Conservation (phyloP, 768 basidiomycete genomes). For the Daedaleopsis nitida region DNA sequence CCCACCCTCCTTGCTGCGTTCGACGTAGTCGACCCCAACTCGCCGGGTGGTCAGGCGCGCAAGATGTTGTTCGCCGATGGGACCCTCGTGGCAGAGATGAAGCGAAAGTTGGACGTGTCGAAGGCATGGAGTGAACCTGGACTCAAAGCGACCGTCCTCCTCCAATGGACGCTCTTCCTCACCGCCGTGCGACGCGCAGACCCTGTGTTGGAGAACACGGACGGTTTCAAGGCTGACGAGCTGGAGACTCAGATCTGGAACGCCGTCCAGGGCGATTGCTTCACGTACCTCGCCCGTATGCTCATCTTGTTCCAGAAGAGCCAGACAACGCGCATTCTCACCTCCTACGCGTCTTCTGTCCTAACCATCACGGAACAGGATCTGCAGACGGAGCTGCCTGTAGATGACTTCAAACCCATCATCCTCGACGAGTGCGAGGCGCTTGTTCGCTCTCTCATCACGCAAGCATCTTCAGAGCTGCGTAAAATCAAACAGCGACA, state of each 20-base stretch:
- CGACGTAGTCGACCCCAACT: slow-evolving; percentile 62
- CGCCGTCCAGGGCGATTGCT: slow-evolving; percentile 82
- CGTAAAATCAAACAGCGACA: slow-evolving; percentile 88
- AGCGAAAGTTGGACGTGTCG: slow-evolving; percentile 49
- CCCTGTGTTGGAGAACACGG: slow-evolving; percentile 59
- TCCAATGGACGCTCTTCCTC: slow-evolving; percentile 89
- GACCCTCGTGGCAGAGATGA: slow-evolving; percentile 58
- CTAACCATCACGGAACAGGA: slow-evolving; percentile 37
- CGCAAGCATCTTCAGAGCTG: slow-evolving; percentile 77
- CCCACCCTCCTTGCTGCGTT: slow-evolving; percentile 65
- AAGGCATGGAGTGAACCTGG: slow-evolving; percentile 69
- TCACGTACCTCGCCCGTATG: slow-evolving; percentile 66
- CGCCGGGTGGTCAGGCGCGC: slow-evolving; percentile 46
- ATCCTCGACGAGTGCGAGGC: slow-evolving; percentile 69
- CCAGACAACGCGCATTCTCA: slow-evolving; percentile 31
- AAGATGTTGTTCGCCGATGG: slow-evolving; percentile 49
- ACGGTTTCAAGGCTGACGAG: slow-evolving; percentile 73
- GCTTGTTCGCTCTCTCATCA: slow-evolving; percentile 70
- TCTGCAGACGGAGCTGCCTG: slow-evolving; percentile 39
- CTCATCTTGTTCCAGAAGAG: slow-evolving; percentile 59
- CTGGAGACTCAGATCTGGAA: slow-evolving; percentile 82
- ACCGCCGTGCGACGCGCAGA: slow-evolving; percentile 75
- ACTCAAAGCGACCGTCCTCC: slow-evolving; percentile 70
- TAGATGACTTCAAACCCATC: slow-evolving; percentile 52
- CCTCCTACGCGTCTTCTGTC: slow-evolving; percentile 29